These are phyloP conservation scores for Usnea hakonensis DNA, from an alignment of 495 filamentous ascomycete species.

Conservation along the genomic window DNA sequence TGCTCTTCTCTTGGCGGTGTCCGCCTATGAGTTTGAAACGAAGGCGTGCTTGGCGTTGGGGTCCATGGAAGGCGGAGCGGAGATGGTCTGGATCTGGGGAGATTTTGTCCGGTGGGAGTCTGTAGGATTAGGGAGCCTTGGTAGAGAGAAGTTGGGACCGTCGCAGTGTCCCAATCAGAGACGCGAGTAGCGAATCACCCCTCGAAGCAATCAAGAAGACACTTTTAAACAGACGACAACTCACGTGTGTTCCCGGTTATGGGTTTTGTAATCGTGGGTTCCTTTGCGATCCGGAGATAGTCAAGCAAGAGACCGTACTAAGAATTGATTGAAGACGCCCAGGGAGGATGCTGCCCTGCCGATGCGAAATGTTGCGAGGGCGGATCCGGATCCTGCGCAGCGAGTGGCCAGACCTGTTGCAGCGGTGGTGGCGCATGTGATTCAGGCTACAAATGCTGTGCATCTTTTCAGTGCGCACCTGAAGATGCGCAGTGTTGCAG, in stretches of 20 bases:
- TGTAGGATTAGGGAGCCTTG: no score
- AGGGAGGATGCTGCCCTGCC: conserved; percentile 23
- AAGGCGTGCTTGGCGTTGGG: no score
- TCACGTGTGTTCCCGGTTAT: conserved; percentile 23
- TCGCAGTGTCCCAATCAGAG: background rate
- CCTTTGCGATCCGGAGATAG: background rate
- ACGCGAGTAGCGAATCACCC: background rate
- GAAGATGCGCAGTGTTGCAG: conserved; percentile 25
- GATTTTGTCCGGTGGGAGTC: no score
- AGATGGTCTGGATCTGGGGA: no score
- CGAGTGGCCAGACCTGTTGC: conserved; percentile 5
- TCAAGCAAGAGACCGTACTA: background rate
- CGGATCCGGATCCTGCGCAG: conserved; percentile 10
- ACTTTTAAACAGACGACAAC: conserved; percentile 17
- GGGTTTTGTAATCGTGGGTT: conserved; percentile 26
- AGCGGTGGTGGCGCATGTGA: conserved; percentile 15
- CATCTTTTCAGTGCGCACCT: conserved; percentile 20
- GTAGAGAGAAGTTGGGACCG: no score
- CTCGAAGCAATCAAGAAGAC: conserved; percentile 5
- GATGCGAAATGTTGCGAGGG: conserved; percentile 8
- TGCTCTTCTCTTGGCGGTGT: no score
- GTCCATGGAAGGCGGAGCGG: no score
- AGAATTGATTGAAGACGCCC: conserved; percentile 15
- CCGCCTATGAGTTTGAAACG: no score
- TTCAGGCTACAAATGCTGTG: conserved; percentile 24